phyloP scores from a whole-genome alignment of 1,139 yeast genomes.

The Spathaspora sp. region DNA sequence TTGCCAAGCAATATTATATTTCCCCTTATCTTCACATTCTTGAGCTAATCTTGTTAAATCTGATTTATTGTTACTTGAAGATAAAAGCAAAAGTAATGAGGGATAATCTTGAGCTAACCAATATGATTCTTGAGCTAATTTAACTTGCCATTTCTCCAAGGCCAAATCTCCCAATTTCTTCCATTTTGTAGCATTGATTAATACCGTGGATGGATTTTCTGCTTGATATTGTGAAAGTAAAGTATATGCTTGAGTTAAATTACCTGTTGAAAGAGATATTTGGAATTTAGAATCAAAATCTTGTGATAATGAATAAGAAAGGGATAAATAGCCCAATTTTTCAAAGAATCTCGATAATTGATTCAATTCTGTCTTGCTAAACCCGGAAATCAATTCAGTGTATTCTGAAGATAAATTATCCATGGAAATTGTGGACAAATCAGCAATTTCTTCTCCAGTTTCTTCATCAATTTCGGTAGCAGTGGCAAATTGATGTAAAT shows the following conservation, averaged over 20 bases:
- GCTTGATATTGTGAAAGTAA: conserved; percentile 63
- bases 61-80: conserved; percentile 71
- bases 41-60: conserved; percentile 63
- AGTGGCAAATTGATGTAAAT: conserved; percentile 53
- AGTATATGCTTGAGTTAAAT: conserved; percentile 69
- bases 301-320: conserved; percentile 79
- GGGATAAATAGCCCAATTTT: conserved; percentile 82
- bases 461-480: conserved; percentile 35
- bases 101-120: conserved; percentile 79
- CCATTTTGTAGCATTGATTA: conserved; percentile 63
- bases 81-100: conserved; percentile 76
- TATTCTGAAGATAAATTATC: conserved; percentile 64
- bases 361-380: conserved; percentile 67
- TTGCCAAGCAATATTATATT: conserved; percentile 88
- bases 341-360: conserved; percentile 92
- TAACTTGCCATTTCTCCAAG: conserved; percentile 72
- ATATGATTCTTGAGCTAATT: conserved; percentile 79
- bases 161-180: conserved; percentile 89
- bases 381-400: conserved; percentile 36
- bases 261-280: conserved; percentile 56
- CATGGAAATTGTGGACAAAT: conserved; percentile 57
- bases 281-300: conserved; percentile 88
- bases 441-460: conserved; percentile 40
- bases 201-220: conserved; percentile 37
- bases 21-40: conserved; percentile 66